These are phyloP conservation scores for Ogataea kodamae DNA, from an alignment of 805 yeast genomes.

Conservation along the genomic window DNA sequence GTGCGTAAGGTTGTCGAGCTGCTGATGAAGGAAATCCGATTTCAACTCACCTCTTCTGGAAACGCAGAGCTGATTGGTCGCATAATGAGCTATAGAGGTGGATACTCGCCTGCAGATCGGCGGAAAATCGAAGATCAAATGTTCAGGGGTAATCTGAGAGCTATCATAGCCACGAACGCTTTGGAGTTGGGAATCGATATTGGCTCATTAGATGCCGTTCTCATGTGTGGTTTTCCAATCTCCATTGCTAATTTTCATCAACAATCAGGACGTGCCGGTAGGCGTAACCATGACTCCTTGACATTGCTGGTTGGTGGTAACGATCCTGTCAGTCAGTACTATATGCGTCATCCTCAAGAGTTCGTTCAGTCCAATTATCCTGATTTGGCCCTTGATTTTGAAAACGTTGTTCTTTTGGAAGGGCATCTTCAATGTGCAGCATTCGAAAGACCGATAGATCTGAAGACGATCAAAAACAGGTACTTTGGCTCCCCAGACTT, in stretches of 20 bases:
- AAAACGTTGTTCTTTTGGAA: conserved; percentile 60
- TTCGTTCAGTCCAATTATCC: conserved; percentile 53
- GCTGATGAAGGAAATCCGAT: conserved; percentile 77
- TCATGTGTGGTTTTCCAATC: conserved; percentile 89
- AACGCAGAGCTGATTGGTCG: conserved; percentile 49
- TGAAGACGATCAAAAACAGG: conserved; percentile 40
- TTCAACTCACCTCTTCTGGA: conserved; percentile 42
- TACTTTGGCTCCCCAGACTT: conserved; percentile 49
- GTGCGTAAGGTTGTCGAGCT: conserved; percentile 84
- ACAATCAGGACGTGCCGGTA: conserved; percentile 96
- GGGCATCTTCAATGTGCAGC: conserved; percentile 95
- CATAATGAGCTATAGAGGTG: conserved; percentile 93
- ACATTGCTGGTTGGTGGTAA: conserved; percentile 81
- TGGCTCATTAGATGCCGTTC: conserved; percentile 86
- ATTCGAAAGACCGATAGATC: conserved; percentile 67
- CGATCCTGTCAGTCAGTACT: conserved; percentile 83
- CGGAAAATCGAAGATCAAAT: conserved; percentile 83
- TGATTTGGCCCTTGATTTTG: conserved; percentile 57
- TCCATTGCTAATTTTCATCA: conserved; percentile 87
- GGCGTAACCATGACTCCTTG: conserved; percentile 79
- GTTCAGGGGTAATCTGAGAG: conserved; percentile 82
- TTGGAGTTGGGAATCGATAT: conserved; percentile 94
- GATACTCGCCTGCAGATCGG: conserved; percentile 83
- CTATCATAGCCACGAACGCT: conserved; percentile 93
- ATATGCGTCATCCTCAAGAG: conserved; percentile 63